phyloP scores from a whole-genome alignment of 2,329 filamentous ascomycete species.

The Nemania sp. region DNA sequence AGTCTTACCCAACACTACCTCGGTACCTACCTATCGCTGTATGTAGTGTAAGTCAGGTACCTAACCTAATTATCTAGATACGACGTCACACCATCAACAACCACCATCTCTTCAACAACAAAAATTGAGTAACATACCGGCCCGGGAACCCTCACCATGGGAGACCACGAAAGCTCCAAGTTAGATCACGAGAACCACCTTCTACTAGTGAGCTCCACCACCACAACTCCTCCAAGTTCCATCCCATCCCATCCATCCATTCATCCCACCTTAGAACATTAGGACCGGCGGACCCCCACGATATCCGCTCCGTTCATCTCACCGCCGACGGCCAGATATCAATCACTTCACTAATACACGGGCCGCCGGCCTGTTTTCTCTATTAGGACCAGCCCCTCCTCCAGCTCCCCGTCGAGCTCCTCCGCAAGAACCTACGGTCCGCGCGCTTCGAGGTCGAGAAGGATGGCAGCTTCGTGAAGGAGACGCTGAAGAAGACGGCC shows the following conservation, averaged over 20 bases:
- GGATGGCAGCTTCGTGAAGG: conserved; percentile 72
- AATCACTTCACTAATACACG: too few species aligned
- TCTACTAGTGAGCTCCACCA: conserved; percentile 68
- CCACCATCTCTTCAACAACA: not conserved
- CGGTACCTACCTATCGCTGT: conserved; percentile 6
- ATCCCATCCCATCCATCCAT: too few species aligned
- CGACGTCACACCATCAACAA: conserved; percentile 1
- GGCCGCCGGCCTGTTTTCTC: too few species aligned
- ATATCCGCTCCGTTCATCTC: not conserved
- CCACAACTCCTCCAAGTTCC: not conserved
- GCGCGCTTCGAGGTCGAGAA: conserved; percentile 82
- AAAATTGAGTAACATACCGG: not conserved
- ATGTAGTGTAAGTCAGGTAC: not conserved
- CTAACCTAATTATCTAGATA: not conserved
- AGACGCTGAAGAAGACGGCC: conserved; percentile 71
- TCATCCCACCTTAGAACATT: too few species aligned
- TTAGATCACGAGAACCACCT: conserved; percentile 81
- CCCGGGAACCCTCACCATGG: conserved; percentile 60
- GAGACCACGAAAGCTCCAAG: conserved; percentile 71
- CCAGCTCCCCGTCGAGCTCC: conserved; percentile 90
- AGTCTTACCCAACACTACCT: too few species aligned
- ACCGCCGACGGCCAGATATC: conserved; percentile 8
- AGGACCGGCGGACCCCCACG: not conserved
- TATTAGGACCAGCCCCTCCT: conserved; percentile 96
- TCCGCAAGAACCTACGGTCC: conserved; percentile 92